Base-by-base conservation (phyloP, 768 basidiomycete genomes). In the Termitomyces sp. region DNA sequence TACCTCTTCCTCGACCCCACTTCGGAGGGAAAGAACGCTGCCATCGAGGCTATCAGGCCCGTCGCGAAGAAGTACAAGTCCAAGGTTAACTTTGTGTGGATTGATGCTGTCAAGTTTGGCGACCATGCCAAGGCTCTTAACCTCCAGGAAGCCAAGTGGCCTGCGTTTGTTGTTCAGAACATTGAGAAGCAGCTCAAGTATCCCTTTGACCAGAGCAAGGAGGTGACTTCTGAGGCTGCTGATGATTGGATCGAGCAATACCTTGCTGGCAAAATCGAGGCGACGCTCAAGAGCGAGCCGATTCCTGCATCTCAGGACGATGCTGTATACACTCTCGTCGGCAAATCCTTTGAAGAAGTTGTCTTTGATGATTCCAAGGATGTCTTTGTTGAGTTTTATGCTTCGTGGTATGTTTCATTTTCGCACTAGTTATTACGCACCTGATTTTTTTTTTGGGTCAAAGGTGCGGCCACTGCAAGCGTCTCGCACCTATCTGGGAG, bases 91-190 rank as follows among this genome's bases (percentile, higher is more conserved):
- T 97, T 98, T 73, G 96, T 98, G 63, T 96, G 89, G 88, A 98
- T 99, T 68, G 97, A 99, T 73, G 95, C 94, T 29, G 77, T 89
- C 77, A 94, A 95, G 74, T 99, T 95, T 68, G 86, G 85, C 68
- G 96, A 98, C 69, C 97, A 99, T 78, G 97, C 89, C 66, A 95
- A 94, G 76, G 91, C 92, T 1, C 84, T 99, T 60, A 96, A 96
- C 82, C 83, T 99, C 59, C 71, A 73, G 32, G 92, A 94, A 69
- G 75, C 86, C 67, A 89, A 89, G 68, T 98, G 94, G 95, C 97
- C 97, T 11, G 81, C 87, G 45, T 96, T 99, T 71, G 96, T 98
- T 69, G 78, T 99, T 65, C 97, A 98, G 78, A 85, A 97, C 67
- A 69, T 98, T 48, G 70, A 78, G 59, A 83, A 85, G 50, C 92